Evolutionary conservation across 2,329 filamentous ascomycete genomes (phyloP), one percentile per base, ranked within the genome.

Genomic region (Xylaria sp.): DNA sequence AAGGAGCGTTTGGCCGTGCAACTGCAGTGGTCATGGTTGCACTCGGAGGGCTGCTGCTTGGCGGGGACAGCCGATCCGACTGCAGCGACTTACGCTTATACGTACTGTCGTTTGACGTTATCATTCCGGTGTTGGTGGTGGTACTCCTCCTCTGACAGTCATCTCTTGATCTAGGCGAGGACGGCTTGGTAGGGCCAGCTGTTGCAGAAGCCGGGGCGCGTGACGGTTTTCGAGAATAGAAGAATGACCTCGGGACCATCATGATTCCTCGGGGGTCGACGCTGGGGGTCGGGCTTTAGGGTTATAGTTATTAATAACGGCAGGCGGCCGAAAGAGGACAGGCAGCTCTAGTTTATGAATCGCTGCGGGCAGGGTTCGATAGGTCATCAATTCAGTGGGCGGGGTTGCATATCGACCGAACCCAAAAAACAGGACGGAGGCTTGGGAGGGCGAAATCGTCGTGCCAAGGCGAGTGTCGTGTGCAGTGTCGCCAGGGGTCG

Each of bases 231-330:
- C 68, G 67, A 47, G 70, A 67, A 48, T 71, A 70, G 57, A 76
- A 68, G 66, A 72, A 73, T 41, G 72, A 73, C 48, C 71, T 72
- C 53, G 72, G 71, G 55, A 71, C 72, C 66, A 74, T 72, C 70
- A 75, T 74, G 24, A 56, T 70, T 63, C 59, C 57, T 64, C 41
- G 55, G 48, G 34, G 47, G 48, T 47, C 52, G 44, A 43, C 34
- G n/a, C n/a, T n/a, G n/a, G n/a, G n/a, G n/a, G n/a, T n/a, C 54
- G 47, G 53, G 53, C 57, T 52, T 54, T 52, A 50, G 39, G 52
- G 50, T 50, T 51, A 48, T 41, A 24, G 52, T 13, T n/a, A n/a
- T 63, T 66, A 63, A 59, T 61, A 63, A 62, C 38, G 50, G 45
- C 40, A 61, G 59, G 49, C 42, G 59, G 5, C 16, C 16, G 9